These are phyloP conservation scores for Pseudogymnoascus sp. DNA, from an alignment of 2,329 filamentous ascomycete genomes.

Conservation along the genomic window DNA sequence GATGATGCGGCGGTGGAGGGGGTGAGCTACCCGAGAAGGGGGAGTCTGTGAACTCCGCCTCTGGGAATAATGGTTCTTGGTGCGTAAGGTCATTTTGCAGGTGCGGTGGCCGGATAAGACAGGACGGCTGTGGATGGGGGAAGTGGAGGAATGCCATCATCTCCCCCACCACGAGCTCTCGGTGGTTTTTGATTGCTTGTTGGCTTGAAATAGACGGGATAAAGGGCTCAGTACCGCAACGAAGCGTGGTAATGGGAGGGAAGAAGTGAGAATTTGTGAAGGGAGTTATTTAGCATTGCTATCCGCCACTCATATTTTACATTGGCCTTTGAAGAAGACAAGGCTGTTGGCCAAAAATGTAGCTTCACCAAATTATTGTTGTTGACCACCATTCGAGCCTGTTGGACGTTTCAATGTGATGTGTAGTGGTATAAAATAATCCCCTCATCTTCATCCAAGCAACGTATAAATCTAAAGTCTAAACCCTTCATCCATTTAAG, in stretches of 20 bases:
- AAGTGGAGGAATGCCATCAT: neutral
- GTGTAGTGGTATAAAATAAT: neutral
- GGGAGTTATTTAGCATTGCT: constrained; percentile 4
- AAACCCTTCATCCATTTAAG: too few relatives aligned
- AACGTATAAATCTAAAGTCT: too few relatives aligned
- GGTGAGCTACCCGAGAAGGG: constrained; percentile 70
- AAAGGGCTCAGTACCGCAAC: neutral
- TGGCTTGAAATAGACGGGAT: constrained; percentile 4
- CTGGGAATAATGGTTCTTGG: neutral
- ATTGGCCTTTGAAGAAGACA: neutral
- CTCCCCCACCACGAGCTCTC: neutral
- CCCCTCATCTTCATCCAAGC: neutral
- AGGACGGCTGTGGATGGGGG: neutral
- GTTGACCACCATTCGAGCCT: neutral
- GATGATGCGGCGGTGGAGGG: constrained; percentile 79
- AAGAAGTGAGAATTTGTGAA: neutral
- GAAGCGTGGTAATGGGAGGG: neutral
- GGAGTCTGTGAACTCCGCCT: constrained; percentile 41
- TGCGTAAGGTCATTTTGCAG: neutral
- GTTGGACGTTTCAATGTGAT: neutral
- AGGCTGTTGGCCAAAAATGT: neutral
- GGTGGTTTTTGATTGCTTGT: neutral
- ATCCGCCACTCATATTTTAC: neutral
- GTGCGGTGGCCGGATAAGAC: neutral
- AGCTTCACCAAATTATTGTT: neutral